Conservation (phyloP, 2,329 filamentous ascomycete genomes). For the Cephalotrichum gorgonifer region DNA sequence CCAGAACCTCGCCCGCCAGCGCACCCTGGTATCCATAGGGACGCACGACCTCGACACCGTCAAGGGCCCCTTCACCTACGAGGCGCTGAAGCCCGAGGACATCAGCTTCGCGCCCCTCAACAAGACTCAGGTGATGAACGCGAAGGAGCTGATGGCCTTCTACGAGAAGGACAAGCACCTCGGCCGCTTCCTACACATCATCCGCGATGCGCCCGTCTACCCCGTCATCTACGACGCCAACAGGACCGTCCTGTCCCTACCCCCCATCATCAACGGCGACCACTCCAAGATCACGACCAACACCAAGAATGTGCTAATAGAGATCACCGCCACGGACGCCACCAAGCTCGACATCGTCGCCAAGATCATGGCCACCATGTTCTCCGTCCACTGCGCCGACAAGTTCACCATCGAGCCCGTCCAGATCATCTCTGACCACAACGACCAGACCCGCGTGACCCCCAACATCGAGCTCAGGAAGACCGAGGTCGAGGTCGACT, state of each 20-base stretch:
- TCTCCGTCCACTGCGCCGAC: constrained; percentile 81
- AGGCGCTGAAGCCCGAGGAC: constrained; percentile 81
- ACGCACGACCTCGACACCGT: constrained; percentile 94
- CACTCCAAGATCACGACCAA: constrained; percentile 91
- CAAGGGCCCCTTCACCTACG: constrained; percentile 91
- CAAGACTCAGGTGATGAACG: constrained; percentile 81
- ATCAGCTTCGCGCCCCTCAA: constrained; percentile 89
- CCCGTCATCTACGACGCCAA: constrained; percentile 92
- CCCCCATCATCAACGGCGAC: constrained; percentile 95
- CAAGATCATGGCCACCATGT: constrained; percentile 96
- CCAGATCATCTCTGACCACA: constrained; percentile 86
- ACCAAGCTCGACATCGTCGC: constrained; percentile 95
- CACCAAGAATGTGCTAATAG: constrained; percentile 91
- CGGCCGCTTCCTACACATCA: constrained; percentile 84
- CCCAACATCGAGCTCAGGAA: constrained; percentile 70
- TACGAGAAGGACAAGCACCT: constrained; percentile 94
- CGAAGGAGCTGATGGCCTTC: constrained; percentile 81
- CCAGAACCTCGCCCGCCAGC: constrained; percentile 85
- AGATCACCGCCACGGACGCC: constrained; percentile 89
- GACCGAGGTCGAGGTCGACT: constrained; percentile 77
- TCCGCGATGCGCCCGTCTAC: constrained; percentile 86
- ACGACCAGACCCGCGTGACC: constrained; percentile 68
- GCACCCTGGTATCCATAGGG: constrained; percentile 91
- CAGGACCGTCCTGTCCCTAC: constrained; percentile 78
- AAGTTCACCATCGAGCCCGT: constrained; percentile 90